Percentiles rank a stretch among this genome's conserved stretches.
Evolutionary conservation across 805 yeast genomes (phyloP).

Genomic region (Limtongia smithiae): DNA sequence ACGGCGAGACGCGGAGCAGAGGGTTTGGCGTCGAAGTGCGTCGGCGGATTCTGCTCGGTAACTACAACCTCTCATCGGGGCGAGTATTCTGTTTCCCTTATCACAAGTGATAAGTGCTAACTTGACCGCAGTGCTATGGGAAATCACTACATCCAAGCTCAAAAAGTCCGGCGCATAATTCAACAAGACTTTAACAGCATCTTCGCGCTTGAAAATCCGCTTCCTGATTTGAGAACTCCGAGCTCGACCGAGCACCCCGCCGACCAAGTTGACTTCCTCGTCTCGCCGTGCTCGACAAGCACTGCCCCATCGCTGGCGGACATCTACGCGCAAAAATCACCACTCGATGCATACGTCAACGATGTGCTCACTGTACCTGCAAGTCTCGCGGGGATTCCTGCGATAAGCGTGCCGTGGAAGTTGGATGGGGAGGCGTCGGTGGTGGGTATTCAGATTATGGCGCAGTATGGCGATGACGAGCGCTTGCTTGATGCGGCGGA

Average conservation of each 20-base stretch:
- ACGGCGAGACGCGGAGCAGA: conserved; percentile 54
- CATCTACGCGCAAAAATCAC: conserved; percentile 38
- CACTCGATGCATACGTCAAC: conserved; percentile 62
- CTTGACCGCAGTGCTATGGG: conserved; percentile 44
- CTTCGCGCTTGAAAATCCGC: conserved; percentile 52
- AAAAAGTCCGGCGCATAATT: conserved; percentile 55
- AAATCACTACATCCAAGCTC: conserved; percentile 76
- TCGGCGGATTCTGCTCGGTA: conserved; percentile 79
- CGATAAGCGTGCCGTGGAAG: conserved; percentile 67
- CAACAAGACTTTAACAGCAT: conserved; percentile 62
- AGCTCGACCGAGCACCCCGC: too few relatives aligned
- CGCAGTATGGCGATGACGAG: conserved; percentile 80
- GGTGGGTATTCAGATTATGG: conserved; percentile 75
- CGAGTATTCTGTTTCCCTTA: conserved; percentile 4
- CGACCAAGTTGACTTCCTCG: conserved; percentile 69
- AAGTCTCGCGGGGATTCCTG: conserved; percentile 87
- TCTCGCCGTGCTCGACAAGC: conserved; percentile 66
- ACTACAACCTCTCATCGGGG: conserved; percentile 75
- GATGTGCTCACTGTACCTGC: conserved; percentile 89
- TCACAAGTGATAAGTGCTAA: neutral
- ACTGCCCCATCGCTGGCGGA: conserved; percentile 55
- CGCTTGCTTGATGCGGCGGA: conserved; percentile 49
- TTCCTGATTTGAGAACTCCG: too few relatives aligned
- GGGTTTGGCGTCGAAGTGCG: conserved; percentile 83
- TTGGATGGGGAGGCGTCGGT: conserved; percentile 36